These are phyloP conservation scores for Penicillium psychrofluorescens DNA, from an alignment of 495 filamentous ascomycete species.

Conservation along the genomic window DNA sequence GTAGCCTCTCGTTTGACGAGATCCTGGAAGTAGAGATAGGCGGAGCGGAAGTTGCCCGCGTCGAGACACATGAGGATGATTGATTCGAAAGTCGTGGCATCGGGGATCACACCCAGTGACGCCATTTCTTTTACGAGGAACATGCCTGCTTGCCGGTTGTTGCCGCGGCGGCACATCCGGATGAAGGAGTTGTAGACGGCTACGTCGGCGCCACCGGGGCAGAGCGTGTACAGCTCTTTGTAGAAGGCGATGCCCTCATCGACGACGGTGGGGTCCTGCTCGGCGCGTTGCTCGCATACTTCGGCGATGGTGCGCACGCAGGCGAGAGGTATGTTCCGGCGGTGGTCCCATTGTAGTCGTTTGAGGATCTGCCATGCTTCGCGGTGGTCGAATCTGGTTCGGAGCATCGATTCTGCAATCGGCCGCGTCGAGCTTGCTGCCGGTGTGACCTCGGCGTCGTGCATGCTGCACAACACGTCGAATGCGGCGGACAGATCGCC, in stretches of 20 bases:
- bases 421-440: constrained; percentile 48
- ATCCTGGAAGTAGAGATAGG: constrained; percentile 34
- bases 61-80: constrained; percentile 59
- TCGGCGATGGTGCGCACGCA: constrained; percentile 26
- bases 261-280: constrained; percentile 18
- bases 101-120: constrained; percentile 50
- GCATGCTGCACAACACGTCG: constrained; percentile 61
- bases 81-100: constrained; percentile 57
- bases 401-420: constrained; percentile 42
- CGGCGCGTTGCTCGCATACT: constrained; percentile 21
- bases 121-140: constrained; percentile 72
- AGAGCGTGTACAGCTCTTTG: constrained; percentile 59
- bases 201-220: constrained; percentile 47
- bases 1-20: constrained; percentile 19
- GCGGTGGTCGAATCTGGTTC: constrained; percentile 18
- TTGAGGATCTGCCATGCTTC: constrained; percentile 49
- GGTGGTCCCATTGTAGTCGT: constrained; percentile 29
- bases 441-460: constrained; percentile 45
- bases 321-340: constrained; percentile 19
- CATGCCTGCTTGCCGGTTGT: constrained; percentile 49
- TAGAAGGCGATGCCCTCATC: constrained; percentile 60
- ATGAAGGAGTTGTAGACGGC: constrained; percentile 64
- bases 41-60: constrained; percentile 31
- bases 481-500: constrained; percentile 50
- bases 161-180: constrained; percentile 44